Evolutionary conservation across 106 monocot genomes (phyloP), one percentile per base, ranked within the genome.

Genomic region (Amphibolis antarctica): DNA sequence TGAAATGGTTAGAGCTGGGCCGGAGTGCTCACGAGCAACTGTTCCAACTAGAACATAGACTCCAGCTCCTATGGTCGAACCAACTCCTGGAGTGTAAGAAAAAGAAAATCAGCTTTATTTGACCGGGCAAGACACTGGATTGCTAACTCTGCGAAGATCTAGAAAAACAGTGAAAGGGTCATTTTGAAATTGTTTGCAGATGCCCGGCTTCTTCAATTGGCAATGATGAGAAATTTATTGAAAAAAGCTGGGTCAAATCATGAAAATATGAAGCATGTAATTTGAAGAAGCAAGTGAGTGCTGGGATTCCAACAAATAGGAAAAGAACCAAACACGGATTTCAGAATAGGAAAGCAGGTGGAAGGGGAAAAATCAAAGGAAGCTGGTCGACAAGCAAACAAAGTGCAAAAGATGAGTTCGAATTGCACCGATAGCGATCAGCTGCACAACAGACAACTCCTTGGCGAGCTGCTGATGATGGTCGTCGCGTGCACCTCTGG

Each of bases 21-120:
- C 96, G 18, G 96, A 64, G 50, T 84, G 86, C 58, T 98, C 96
- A 66, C 86, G 67, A 60, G 96, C 96, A 67, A 98, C 90, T 31
- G 96, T 90, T 62, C 96, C 96, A 18, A 98, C 84, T 59, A 98
- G 90, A 62, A 98, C 96, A 75, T 98, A 98, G 6, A 98, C 96
- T 43, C 96, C 96, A 23, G 96, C 96, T 64, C 96, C 96, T 53
- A 98, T 87, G 19, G 96, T 98, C 6, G 96, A 82, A 31, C 96
- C 96, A 24, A 98, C 84, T 57, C 96, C 96, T 98, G 74, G 65
- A 66, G 66, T 48, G 13, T 17, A 5, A 49, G 18, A 14, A 10
- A 10, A 49, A 49, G 12, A 4, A 49, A 49, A 49, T 15, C 3
- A 49, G 4, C 49, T 49, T 5, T 14, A 49, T 36, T 36, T 36